These are phyloP conservation scores for Apiotrichum veenhuisii DNA, from an alignment of 1,284 basidiomycete species.

Conservation along the genomic window DNA sequence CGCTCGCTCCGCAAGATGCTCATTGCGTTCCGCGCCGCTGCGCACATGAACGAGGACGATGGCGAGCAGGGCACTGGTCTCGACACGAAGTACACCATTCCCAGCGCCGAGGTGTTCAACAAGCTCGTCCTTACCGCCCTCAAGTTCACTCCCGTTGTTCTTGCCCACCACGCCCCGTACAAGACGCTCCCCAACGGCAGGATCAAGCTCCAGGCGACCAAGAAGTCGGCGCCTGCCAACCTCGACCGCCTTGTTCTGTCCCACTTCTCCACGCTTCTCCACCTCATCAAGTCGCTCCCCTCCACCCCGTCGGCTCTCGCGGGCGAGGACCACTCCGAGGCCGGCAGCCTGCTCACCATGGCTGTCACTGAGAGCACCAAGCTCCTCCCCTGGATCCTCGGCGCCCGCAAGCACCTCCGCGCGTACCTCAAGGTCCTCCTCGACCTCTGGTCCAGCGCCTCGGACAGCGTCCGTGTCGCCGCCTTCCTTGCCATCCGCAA, in stretches of 20 bases:
- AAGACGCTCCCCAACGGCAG: slow-evolving; percentile 76
- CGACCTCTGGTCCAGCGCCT: slow-evolving; percentile 73
- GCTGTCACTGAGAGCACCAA: slow-evolving; percentile 79
- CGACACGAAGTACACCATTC: slow-evolving; percentile 70
- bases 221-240: slow-evolving; percentile 59
- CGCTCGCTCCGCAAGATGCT: slow-evolving; percentile 79
- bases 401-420: slow-evolving; percentile 76
- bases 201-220: slow-evolving; percentile 54
- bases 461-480: slow-evolving; percentile 79
- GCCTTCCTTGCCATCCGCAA: slow-evolving; percentile 82
- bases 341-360: slow-evolving; percentile 57
- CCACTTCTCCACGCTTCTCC: slow-evolving; percentile 79
- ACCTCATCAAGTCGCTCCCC: slow-evolving; percentile 74
- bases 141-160: slow-evolving; percentile 84
- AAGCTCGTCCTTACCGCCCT: slow-evolving; percentile 85
- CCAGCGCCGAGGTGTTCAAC: slow-evolving; percentile 79
- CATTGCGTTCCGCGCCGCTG: slow-evolving; percentile 83
- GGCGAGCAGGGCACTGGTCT: slow-evolving; percentile 52
- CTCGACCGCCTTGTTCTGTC: slow-evolving; percentile 87
- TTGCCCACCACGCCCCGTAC: slow-evolving; percentile 82
- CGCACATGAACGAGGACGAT: slow-evolving; percentile 81
- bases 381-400: slow-evolving; percentile 77
- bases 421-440: slow-evolving; percentile 81
- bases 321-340: slow-evolving; percentile 38
- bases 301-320: slow-evolving; percentile 46